Evolutionary conservation across 2,329 filamentous ascomycete genomes (phyloP), one percentile per base, ranked within the genome.

Genomic region (Clonostachys chloroleuca): DNA sequence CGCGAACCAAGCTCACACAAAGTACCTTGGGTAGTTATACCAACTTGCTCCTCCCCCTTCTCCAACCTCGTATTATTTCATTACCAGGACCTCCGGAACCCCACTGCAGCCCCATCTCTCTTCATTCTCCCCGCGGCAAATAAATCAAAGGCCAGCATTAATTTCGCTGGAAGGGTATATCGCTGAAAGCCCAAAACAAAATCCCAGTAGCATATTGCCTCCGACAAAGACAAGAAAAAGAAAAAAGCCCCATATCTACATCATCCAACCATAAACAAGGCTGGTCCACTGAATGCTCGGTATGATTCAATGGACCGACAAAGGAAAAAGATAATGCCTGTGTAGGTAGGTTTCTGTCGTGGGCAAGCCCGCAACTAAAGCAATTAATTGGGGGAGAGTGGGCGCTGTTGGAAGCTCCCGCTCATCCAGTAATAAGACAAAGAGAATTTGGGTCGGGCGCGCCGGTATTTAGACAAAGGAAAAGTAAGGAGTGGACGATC

Each of bases 271-370:
- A 40, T 40, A 13, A n/a, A 40, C 37, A 40, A 40, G n/a, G 37
- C 37, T 8, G 37, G 12, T 13, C n/a, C 17, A n/a, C n/a, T 13
- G 17, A n/a, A 40, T 18, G 12, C n/a, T 14, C 14, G 17, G 37
- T 40, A n/a, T n/a, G n/a, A 18, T 18, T 40, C 37, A 40, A 13
- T 9, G n/a, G n/a, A 33, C 34, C 7, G 42, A 43, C 42, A 44
- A 47, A 42, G 40, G 45, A 37, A 44, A 43, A 44, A 42, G 6
- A 14, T 30, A 12, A 10, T 43, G 34, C 41, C 46, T 48, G 41
- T 40, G 4, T 34, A 43, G 43, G 42, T 30, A 30, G 9, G 24
- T 9, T 30, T 30, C 24, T 30, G 24, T 30, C 9, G 24, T 30
- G 24, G 24, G 24, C 24, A 30, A 30, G 24, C 24, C 24, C 24